Evolutionary conservation across 805 yeast genomes (phyloP).

Genomic region (Lipomyces sp.): DNA sequence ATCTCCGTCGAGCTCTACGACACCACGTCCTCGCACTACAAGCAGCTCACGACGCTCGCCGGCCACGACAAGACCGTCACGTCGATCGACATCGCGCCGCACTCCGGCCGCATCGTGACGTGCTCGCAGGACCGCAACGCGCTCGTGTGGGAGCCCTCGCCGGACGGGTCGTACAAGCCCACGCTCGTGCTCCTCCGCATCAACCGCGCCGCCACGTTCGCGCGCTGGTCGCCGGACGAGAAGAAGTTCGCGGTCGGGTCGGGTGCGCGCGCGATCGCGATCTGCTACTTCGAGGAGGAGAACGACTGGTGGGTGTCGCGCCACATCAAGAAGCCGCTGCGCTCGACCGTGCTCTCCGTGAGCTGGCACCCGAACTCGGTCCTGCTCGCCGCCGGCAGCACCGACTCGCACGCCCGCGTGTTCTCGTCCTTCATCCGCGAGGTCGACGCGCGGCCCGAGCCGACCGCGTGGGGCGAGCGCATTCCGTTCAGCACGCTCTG

Average conservation of each 20-base stretch:
- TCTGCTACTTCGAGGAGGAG: slow-evolving; percentile 92
- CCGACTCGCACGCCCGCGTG: slow-evolving; percentile 89
- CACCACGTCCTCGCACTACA: slow-evolving; percentile 50
- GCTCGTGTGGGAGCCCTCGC: slow-evolving; percentile 83
- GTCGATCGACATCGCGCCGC: slow-evolving; percentile 79
- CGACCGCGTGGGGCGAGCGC: slow-evolving; percentile 89
- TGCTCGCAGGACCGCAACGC: slow-evolving; percentile 98
- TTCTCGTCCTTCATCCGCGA: slow-evolving; percentile 87
- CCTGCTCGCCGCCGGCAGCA: slow-evolving; percentile 82
- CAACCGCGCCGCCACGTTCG: slow-evolving; percentile 91
- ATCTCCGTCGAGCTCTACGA: slow-evolving; percentile 73
- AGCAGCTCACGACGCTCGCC: slow-evolving; percentile 59
- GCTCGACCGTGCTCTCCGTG: slow-evolving; percentile 75
- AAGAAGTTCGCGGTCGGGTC: slow-evolving; percentile 95
- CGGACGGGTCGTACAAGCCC: slow-evolving; percentile 68
- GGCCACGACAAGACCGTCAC: slow-evolving; percentile 95
- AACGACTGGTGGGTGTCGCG: slow-evolving; percentile 99
- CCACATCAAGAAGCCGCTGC: slow-evolving; percentile 92
- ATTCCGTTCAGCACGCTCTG: slow-evolving; percentile 90
- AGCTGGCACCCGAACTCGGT: slow-evolving; percentile 95
- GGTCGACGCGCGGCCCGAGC: slow-evolving; percentile 74
- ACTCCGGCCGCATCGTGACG: slow-evolving; percentile 86
- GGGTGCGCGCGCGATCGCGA: slow-evolving; percentile 89
- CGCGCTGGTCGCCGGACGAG: slow-evolving; percentile 95
- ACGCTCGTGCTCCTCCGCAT: slow-evolving; percentile 89